Conservation (phyloP, 1,284 basidiomycete genomes). For the Hypsizygus ulmarius region DNA sequence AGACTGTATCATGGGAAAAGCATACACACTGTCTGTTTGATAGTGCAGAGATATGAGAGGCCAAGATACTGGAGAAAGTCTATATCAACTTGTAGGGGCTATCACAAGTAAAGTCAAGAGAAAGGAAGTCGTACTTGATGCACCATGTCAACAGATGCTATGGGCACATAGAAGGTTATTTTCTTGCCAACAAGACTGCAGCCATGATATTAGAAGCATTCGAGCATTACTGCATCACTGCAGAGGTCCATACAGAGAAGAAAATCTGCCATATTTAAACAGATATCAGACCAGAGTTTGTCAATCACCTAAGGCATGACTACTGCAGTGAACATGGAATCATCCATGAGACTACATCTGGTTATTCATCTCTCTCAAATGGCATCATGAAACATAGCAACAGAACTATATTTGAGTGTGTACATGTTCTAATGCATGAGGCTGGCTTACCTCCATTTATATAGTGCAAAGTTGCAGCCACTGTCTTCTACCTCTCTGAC, state of each 20-base stretch:
- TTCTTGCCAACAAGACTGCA: not conserved
- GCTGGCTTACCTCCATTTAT: not conserved
- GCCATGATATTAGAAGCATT: not conserved
- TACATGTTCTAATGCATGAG: not conserved
- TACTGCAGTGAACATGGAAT: slow-evolving; percentile 14
- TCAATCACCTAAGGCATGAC: slow-evolving; percentile 8
- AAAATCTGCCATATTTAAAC: slow-evolving; percentile 3
- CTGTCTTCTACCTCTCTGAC: slow-evolving; percentile 2
- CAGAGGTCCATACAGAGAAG: not conserved
- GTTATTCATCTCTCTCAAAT: slow-evolving; percentile 7
- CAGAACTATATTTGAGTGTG: slow-evolving; percentile 8
- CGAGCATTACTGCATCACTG: not conserved
- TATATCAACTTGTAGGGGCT: slow-evolving; percentile 26
- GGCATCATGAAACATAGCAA: slow-evolving; percentile 11
- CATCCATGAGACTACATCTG: slow-evolving; percentile 12
- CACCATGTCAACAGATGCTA: slow-evolving; percentile 15
- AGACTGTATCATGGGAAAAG: slow-evolving; percentile 25
- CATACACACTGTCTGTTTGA: slow-evolving; percentile 21
- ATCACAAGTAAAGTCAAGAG: slow-evolving; percentile 10
- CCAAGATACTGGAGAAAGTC: slow-evolving; percentile 12
- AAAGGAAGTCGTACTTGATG: slow-evolving; percentile 19
- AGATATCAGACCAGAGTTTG: slow-evolving; percentile 16
- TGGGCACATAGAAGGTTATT: not conserved
- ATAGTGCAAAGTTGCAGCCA: slow-evolving; percentile 6
- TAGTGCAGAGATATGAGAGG: slow-evolving; percentile 8